Conservation (phyloP, 2,329 filamentous ascomycete genomes). For the Aspergillus sp. region DNA sequence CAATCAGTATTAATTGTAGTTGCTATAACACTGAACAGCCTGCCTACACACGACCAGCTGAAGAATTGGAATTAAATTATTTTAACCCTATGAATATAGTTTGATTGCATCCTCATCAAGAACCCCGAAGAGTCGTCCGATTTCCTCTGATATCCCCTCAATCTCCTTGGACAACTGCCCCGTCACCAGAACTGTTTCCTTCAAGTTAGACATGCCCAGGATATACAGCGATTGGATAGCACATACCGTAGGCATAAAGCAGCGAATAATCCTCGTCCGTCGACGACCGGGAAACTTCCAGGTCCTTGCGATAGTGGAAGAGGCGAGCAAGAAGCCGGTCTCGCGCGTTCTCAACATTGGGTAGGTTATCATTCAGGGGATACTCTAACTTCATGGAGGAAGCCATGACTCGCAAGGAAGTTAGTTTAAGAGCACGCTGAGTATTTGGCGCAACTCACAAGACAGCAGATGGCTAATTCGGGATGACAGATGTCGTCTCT, state of each 20-base stretch:
- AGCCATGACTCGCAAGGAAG: slow-evolving; percentile 71
- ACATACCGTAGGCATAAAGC: slow-evolving; percentile 81
- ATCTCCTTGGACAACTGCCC: slow-evolving; percentile 60
- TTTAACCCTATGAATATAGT: slow-evolving; percentile 39
- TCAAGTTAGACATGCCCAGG: not conserved
- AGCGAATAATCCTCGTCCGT: slow-evolving; percentile 75
- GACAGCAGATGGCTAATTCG: slow-evolving; percentile 85
- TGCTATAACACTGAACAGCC: not conserved
- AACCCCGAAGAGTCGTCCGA: slow-evolving; percentile 61
- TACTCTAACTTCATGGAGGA: slow-evolving; percentile 94
- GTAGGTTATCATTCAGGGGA: slow-evolving; percentile 83
- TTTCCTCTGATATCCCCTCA: slow-evolving; percentile 52
- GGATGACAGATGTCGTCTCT: slow-evolving; percentile 77
- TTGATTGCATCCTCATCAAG: slow-evolving; percentile 62
- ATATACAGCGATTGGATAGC: not conserved
- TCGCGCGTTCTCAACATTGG: slow-evolving; percentile 75
- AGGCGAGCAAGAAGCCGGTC: slow-evolving; percentile 84
- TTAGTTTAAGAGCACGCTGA: slow-evolving; percentile 5
- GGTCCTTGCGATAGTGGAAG: slow-evolving; percentile 77
- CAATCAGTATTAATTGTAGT: not conserved
- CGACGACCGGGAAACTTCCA: slow-evolving; percentile 48
- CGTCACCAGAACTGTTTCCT: slow-evolving; percentile 57
- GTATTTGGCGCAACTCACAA: slow-evolving; percentile 38
- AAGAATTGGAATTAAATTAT: not conserved
- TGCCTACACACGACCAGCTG: not conserved